Conservation (phyloP, 495 filamentous ascomycete species). For the Aspergillus panamensis region DNA sequence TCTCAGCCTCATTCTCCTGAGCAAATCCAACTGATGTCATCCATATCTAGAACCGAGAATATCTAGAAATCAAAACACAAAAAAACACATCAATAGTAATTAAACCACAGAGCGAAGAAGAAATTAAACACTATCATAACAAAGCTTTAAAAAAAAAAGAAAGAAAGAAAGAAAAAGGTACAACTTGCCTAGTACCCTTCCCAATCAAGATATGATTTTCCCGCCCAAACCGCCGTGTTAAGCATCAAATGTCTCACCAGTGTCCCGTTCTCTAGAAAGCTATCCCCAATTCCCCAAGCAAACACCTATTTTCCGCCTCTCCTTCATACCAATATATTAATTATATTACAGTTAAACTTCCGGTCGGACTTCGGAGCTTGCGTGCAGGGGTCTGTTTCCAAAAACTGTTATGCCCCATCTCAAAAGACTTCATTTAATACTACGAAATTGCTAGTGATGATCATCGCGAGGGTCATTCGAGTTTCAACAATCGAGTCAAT, state of each 20-base stretch:
- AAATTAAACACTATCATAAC: too few relatives aligned
- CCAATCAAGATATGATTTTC: neutral
- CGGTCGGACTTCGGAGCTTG: too few relatives aligned
- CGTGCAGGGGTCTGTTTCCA: too few relatives aligned
- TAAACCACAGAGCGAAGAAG: neutral
- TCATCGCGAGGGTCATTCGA: too few relatives aligned
- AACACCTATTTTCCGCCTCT: neutral
- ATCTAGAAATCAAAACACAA: neutral
- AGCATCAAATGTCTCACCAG: neutral
- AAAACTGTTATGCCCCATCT: too few relatives aligned
- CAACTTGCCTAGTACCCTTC: neutral
- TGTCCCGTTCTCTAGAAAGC: neutral
- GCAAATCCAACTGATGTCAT: neutral
- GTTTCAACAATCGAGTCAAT: too few relatives aligned
- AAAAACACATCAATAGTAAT: too few relatives aligned
- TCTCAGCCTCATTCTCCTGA: neutral
- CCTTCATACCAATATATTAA: too few relatives aligned
- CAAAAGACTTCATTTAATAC: too few relatives aligned
- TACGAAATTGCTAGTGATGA: too few relatives aligned
- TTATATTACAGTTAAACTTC: too few relatives aligned
- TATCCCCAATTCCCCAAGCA: neutral
- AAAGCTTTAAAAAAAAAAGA: neutral
- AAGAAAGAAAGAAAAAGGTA: neutral
- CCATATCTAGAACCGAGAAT: neutral
- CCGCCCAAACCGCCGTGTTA: neutral